Conservation (phyloP, 345 rosid species). For the Mercurialis annua region DNA sequence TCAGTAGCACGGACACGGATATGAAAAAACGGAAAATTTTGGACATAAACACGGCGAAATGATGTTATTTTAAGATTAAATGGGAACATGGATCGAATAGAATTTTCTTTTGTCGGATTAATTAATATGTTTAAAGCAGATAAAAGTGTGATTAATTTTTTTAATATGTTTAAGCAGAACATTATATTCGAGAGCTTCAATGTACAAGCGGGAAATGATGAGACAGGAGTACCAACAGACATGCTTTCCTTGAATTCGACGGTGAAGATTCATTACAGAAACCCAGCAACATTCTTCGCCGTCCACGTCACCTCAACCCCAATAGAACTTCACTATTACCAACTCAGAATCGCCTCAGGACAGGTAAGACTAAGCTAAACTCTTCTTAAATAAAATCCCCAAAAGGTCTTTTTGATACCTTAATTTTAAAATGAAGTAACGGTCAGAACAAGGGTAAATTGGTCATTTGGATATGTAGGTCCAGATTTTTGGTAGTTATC, state of each 20-base stretch:
- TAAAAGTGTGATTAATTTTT: constrained; percentile 2
- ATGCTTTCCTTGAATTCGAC: constrained; percentile 89
- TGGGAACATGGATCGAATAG: too few relatives aligned
- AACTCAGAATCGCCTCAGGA: constrained; percentile 77
- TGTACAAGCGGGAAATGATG: constrained; percentile 87
- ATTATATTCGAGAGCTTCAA: constrained; percentile 72
- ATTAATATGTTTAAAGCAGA: too few relatives aligned
- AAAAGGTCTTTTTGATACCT: too few relatives aligned
- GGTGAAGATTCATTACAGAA: constrained; percentile 75
- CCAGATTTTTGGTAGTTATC: not conserved
- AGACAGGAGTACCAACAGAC: constrained; percentile 84
- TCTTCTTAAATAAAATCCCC: not conserved
- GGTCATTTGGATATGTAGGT: constrained; percentile 1
- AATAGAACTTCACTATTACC: constrained; percentile 63
- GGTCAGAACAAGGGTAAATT: not conserved
- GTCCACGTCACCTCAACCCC: constrained; percentile 92
- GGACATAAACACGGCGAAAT: too few relatives aligned
- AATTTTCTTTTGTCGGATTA: too few relatives aligned
- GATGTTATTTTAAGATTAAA: too few relatives aligned
- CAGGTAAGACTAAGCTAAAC: constrained; percentile 41
- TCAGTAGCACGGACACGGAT: too few relatives aligned
- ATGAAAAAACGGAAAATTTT: too few relatives aligned
- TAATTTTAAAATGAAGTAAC: not conserved
- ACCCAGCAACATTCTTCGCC: constrained; percentile 79
- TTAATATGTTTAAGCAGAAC: constrained; percentile 41